Base-by-base conservation (phyloP, 2,329 filamentous ascomycete genomes). In the Tolypocladium sp. region DNA sequence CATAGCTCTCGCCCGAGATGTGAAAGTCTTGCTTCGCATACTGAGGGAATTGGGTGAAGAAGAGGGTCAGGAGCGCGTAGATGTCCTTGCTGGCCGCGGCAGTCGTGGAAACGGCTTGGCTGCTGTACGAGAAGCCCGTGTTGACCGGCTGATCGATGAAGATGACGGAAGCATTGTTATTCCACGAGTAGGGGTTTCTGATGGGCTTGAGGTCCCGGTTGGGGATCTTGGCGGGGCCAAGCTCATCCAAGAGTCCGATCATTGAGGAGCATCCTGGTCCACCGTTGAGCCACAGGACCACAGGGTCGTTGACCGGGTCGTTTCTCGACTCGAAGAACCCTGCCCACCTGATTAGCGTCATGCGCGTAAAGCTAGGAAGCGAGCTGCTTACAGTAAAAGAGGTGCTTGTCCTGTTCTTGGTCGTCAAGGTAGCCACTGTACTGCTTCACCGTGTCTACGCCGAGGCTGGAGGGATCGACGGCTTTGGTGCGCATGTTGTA, bases 1-100 rank as follows among this genome's bases (percentile, higher is more conserved):
- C 92, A 71, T 96, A 96, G 3, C 91, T 96, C 79, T 97, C 92
- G 73, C 92, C 92, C 63, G 92, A 88, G 76, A 97, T 96, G 82
- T 97, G 93, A 86, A 99, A 97, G 77, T 93, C 88, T 77, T 97
- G 93, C 72, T 87, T 82, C 55, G 91, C 84, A 73, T 97, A 97
- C 77, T 97, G 84, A 59, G 94, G 93, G 83, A 97, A 97, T 74
- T 97, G 90, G 79, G 96, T 89, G 84, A 97, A 97, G 85, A 99
- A 99, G 66, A 97, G 88, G 46, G 92, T 94, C 65, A 99, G 81
- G 63, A 97, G 88, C 65, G 93, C 93, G 71, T 97, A 97, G 68
- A 97, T 87, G 70, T 97, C 94, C 85, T 97, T 97, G 78, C 91
- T 91, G 55, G 94, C 94, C 64, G 93, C 93, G 63, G 95, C 85